Evolutionary conservation across 179 eudicot species (phyloP), one percentile per base, ranked within the genome.

Genomic region (Pouteria campechiana): DNA sequence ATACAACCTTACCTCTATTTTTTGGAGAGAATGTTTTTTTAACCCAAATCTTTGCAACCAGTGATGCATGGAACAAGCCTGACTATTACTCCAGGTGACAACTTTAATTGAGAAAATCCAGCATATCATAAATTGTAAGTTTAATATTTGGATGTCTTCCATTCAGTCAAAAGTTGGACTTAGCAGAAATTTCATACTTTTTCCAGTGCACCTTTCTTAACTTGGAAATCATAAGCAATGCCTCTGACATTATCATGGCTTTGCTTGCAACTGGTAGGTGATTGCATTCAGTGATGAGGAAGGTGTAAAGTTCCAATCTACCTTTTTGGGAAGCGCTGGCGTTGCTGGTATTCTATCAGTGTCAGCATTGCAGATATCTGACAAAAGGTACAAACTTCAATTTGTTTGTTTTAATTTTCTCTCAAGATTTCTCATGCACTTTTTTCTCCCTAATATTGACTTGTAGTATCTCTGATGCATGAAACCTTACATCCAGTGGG

Each of bases 261-360:
- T 24, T 30, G 31, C 22, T 51, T 35, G 31, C 32, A 41, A 25
- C 29, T 49, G 52, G 46, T 67, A 86, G 96, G 71, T 86, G 53
- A 82, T 90, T 70, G 98, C 98, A 30, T 90, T 90, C 55, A 69
- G 98, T 56, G 98, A 90, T 35, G 98, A 90, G 65, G 98, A 90
- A 65, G 98, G 98, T 57, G 80, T 81, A 64, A 68, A 95, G 50
- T 90, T 90, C 50, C 98, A 90, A 34, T 76, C 95, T 14, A 86
- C 98, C 12, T 90, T 90, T 64, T 66, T 90, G 30, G 98, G 98
- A 41, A 90, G 95, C 69, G 98, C 93, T 48, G 95, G 90, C 44
- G 52, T 90, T 46, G 83, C 98, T 46, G 98, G 98, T 46, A 68
- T 63, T 48, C 58, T 86, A 65, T 78, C 90, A 4, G 69, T 65